Conservation (phyloP, 1,284 basidiomycete genomes). For the Rhodotorula sp. region DNA sequence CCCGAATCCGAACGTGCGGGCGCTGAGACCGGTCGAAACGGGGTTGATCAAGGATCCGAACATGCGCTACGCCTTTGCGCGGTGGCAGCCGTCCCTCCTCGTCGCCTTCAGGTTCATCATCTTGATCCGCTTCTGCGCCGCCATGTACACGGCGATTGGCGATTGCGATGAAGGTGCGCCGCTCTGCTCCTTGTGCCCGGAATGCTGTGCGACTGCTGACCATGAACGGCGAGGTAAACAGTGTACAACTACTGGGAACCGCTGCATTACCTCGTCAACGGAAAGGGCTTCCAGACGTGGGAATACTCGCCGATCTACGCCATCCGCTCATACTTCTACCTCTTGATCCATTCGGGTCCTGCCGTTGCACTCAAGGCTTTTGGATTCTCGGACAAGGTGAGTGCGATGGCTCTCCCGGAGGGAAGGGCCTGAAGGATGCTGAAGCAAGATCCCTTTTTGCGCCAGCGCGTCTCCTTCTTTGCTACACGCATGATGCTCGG, state of each 20-base stretch:
- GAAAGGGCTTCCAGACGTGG: conserved; percentile 90
- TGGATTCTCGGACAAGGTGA: conserved; percentile 51
- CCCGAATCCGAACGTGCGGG: conserved; percentile 20
- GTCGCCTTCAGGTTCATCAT: conserved; percentile 79
- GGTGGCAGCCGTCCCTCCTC: conserved; percentile 80
- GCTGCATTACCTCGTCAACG: conserved; percentile 69
- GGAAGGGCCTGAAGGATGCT: neutral
- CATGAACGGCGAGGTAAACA: conserved; percentile 49
- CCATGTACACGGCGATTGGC: conserved; percentile 88
- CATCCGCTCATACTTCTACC: conserved; percentile 91
- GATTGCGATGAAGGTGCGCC: conserved; percentile 93
- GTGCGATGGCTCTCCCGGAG: conserved; percentile 7
- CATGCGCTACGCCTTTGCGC: conserved; percentile 54
- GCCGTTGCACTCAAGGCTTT: conserved; percentile 48
- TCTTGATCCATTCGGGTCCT: conserved; percentile 64
- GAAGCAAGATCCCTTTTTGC: conserved; percentile 27
- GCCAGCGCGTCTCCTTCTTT: conserved; percentile 81
- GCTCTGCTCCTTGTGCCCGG: neutral
- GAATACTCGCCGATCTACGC: conserved; percentile 88
- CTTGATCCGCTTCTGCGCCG: conserved; percentile 76
- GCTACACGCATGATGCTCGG: conserved; percentile 78
- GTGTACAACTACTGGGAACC: conserved; percentile 99
- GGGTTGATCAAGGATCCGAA: conserved; percentile 34
- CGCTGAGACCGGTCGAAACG: conserved; percentile 25
- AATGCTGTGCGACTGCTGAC: neutral